A percentile compares a stretch with the other conserved stretches of the same genome.
phyloP scores from a whole-genome alignment of 306 rosid genomes.

The Carpinus viminea region DNA sequence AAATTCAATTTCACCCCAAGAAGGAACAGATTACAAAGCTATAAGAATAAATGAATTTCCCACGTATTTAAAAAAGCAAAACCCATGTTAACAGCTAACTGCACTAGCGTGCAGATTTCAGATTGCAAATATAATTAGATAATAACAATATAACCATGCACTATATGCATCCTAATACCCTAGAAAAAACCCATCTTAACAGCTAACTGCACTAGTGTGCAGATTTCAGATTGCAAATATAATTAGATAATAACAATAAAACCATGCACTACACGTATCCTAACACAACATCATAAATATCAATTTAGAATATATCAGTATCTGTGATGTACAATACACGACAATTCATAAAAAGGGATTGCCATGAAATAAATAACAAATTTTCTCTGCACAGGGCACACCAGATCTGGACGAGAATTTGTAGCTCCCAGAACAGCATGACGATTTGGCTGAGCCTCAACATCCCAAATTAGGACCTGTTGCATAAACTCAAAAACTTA shows the following conservation, averaged over 20 bases:
- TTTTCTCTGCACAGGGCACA: conserved; percentile 24
- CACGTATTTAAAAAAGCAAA: background rate
- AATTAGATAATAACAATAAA: background rate
- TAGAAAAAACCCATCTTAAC: background rate
- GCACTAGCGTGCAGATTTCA: background rate
- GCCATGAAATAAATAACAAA: background rate
- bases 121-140: background rate
- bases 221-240: background rate
- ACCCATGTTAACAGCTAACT: background rate
- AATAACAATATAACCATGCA: background rate
- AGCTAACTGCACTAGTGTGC: background rate
- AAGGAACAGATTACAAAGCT: background rate
- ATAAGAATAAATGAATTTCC: background rate
- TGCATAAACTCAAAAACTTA: background rate
- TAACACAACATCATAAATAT: background rate
- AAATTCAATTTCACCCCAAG: background rate
- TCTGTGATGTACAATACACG: background rate
- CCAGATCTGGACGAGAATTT: conserved; percentile 97
- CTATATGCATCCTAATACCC: background rate
- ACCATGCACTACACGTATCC: background rate
- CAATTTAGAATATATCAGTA: background rate
- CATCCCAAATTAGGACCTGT: conserved; percentile 98
- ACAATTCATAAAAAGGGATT: background rate
- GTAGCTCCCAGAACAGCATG: conserved; percentile 97
- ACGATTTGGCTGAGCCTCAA: conserved; percentile 94